Evolutionary conservation across 805 yeast genomes (phyloP), one percentile per base, ranked within the genome.

Genomic region (Starmerella lactis-condensi): DNA sequence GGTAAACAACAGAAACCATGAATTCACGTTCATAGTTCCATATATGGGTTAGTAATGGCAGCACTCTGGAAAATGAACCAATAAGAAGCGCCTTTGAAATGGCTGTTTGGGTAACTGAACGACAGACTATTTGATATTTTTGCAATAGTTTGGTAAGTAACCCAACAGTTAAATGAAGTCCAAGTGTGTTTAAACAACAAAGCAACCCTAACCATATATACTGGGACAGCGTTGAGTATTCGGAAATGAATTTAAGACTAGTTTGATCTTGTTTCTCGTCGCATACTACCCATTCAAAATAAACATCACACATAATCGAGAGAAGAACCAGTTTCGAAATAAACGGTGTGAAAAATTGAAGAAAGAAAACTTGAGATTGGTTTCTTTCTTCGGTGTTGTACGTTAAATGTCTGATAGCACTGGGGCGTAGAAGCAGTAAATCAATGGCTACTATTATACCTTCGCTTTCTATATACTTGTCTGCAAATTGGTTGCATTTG

Each of bases 1-100:
- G 57, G 36, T 65, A 65, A 19, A 77, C 75, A 7, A 71, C 56
- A 5, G 59, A 57, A 14, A 71, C 64, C 0, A 75, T 73, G 3
- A 75, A 60, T 1, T 74, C 61, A n/a, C 76, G 67, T 47, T 89
- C 94, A 47, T 89, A 89, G 1, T 93, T 89, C 99, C 99, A 89
- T 22, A 89, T 85, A 20, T 89, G 60, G 83, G 85, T 85, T 21
- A 89, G 61, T 13, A 89, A 75, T 0, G 98, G 98, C 39, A 85
- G 73, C 15, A 85, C 59, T 47, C 76, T 79, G 24, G 85, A 73
- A 1, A 78, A 69, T 26, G 79, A 71, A 0, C 95, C 72, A 5
- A 82, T 63, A 27, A 83, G 48, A 1, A 82, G 62, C 0, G 93
- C 75, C 7, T 72, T 62, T 1, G 81, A 63, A 12, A 83, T 51